Percentiles rank a stretch among this genome's conserved stretches.
phyloP scores from a whole-genome alignment of 306 rosid genomes.

The Lagenaria siceraria region DNA sequence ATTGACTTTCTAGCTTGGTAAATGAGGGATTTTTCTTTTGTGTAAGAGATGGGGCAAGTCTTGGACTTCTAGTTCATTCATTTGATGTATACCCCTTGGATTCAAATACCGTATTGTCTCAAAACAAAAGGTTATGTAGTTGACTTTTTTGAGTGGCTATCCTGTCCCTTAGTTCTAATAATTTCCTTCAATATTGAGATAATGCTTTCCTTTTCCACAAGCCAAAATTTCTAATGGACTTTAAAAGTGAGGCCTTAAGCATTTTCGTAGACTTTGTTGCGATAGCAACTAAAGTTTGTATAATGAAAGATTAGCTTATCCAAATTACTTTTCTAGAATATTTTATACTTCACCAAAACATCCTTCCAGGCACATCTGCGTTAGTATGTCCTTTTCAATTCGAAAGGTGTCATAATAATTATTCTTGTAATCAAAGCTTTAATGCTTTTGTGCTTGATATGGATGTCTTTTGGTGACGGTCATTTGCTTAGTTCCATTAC shows the following conservation, averaged over 20 bases:
- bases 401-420: neutral
- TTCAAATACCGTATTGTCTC: neutral
- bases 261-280: neutral
- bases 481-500: neutral
- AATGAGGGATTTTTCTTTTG: neutral
- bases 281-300: neutral
- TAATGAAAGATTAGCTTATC: neutral
- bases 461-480: neutral
- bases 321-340: neutral
- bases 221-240: neutral
- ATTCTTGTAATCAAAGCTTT: neutral
- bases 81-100: neutral
- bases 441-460: neutral
- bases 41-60: neutral
- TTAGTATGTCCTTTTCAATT: neutral
- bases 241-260: neutral
- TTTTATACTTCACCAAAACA: neutral
- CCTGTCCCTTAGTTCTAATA: neutral
- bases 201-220: neutral
- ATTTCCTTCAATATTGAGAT: neutral
- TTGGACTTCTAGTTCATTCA: neutral
- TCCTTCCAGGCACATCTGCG: neutral
- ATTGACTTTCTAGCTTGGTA: neutral
- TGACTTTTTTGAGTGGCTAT: neutral
- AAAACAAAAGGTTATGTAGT: neutral